Evolutionary conservation across 345 rosid species (phyloP), one percentile per base, ranked within the genome.

Genomic region (Excoecaria agallocha): DNA sequence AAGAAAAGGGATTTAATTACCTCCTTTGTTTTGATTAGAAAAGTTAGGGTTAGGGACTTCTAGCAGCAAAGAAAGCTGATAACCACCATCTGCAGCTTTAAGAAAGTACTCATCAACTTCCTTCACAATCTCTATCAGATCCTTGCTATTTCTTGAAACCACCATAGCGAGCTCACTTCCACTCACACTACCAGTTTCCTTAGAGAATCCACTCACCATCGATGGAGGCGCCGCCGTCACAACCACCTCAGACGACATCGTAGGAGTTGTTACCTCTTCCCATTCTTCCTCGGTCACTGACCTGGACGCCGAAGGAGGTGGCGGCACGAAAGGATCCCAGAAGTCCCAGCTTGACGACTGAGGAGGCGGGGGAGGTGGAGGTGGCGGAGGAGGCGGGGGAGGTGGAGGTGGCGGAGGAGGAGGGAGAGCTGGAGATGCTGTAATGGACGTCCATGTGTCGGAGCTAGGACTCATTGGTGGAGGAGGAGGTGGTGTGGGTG

Each of bases 101-200:
- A 87, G 82, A 69, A 92, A 95, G 74, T 95, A 95, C 55, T 91
- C 99, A 74, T 95, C 99, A 9, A 95, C 93, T 79, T 95, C 97
- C 75, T 93, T 92, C 10, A 88, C 85, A 58, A 95, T 95, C 89
- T 90, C 97, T 76, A 79, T 82, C 16, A 95, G 88, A 82, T 93
- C 98, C 79, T 95, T 95, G 43, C 84, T 82, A 62, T 89, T 91
- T 67, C 97, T 89, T 6, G 98, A 84, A 62, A 88, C 92, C 65
- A 95, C 98, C 77, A 93, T 83, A 0, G 98, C 98, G 70, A 94
- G 84, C 79, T 89, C 94, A 61, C 88, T 76, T 16, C 77, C 76
- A 61, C 83, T 90, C 67, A 85, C 89, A 1, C 87, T 85, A n/a
- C 73, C 70, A 0, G 74, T 72, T 74, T 85, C 93, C 72, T 89